Conservation (phyloP, 306 rosid species). For the Parietaria judaica region DNA sequence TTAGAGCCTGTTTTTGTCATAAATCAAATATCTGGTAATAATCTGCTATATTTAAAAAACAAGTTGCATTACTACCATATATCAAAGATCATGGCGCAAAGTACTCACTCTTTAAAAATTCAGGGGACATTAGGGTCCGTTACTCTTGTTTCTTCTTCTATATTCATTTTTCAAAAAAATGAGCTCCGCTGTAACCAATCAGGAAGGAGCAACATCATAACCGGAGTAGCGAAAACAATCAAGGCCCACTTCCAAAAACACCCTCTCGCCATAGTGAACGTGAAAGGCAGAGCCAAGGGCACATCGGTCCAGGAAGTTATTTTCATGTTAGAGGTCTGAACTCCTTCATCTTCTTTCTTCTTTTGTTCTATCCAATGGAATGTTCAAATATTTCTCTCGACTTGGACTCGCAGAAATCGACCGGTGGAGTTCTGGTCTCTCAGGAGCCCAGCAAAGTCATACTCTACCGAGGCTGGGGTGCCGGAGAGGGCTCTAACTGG, state of each 20-base stretch:
- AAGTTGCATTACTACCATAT: too few relatives aligned
- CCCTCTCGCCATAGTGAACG: constrained; percentile 75
- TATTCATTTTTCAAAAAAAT: not conserved
- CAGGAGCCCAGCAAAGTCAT: constrained; percentile 80
- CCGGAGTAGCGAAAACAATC: constrained; percentile 70
- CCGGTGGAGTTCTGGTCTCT: constrained; percentile 77
- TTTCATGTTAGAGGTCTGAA: constrained; percentile 60
- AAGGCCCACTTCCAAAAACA: constrained; percentile 55
- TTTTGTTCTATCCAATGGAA: constrained; percentile 2
- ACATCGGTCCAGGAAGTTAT: constrained; percentile 81
- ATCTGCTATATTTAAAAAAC: too few relatives aligned
- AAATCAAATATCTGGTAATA: too few relatives aligned
- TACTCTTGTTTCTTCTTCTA: constrained; percentile 1
- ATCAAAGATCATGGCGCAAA: too few relatives aligned
- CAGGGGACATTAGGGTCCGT: not conserved
- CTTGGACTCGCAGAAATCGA: constrained; percentile 53
- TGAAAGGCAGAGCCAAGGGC: constrained; percentile 88
- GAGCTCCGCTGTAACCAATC: constrained; percentile 15
- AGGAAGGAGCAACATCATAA: constrained; percentile 72
- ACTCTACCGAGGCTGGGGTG: constrained; percentile 92
- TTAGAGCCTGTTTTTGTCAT: too few relatives aligned
- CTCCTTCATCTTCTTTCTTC: constrained; percentile 5
- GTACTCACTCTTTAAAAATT: too few relatives aligned
- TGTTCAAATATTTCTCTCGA: constrained; percentile 11
- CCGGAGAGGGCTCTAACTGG: constrained; percentile 24